Conservation (phyloP, 1,284 basidiomycete genomes). For the Golubevia pallescens region DNA sequence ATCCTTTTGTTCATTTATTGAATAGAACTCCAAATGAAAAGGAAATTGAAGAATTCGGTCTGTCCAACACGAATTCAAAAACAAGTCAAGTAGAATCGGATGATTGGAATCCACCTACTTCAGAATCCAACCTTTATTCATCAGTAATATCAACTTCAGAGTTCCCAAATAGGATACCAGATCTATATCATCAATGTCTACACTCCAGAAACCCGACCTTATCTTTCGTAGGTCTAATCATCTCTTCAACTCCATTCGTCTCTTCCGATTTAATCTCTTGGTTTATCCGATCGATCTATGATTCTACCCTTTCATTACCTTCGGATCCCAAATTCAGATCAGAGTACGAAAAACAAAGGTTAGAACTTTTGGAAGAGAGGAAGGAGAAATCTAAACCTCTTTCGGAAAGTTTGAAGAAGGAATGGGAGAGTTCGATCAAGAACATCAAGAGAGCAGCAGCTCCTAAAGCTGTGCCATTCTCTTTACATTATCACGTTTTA, state of each 20-base stretch:
- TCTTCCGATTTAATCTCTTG: constrained; percentile 25
- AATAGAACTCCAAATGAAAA: constrained; percentile 13
- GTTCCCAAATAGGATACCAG: background rate
- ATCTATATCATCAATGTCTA: constrained; percentile 17
- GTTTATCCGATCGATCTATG: constrained; percentile 30
- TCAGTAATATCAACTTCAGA: background rate
- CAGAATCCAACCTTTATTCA: background rate
- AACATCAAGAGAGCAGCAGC: constrained; percentile 1
- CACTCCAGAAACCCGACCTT: constrained; percentile 18
- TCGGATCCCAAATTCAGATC: constrained; percentile 8
- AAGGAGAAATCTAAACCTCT: constrained; percentile 10
- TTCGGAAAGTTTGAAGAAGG: background rate
- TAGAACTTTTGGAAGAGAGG: constrained; percentile 1
- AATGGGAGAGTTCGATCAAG: background rate
- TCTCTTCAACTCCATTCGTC: constrained; percentile 31
- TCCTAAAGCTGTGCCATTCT: background rate
- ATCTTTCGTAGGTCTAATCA: constrained; percentile 29
- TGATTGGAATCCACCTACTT: background rate
- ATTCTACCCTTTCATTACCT: constrained; percentile 22
- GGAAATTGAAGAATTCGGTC: background rate
- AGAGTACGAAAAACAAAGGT: constrained; percentile 12
- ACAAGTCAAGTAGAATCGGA: background rate
- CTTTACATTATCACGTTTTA: constrained; percentile 7
- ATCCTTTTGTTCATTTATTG: constrained; percentile 32
- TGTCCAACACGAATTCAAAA: background rate